Percentiles rank a stretch among this genome's conserved stretches.
phyloP scores from a whole-genome alignment of 1,284 basidiomycete genomes.

The Microbotryum silenes-acaulis region DNA sequence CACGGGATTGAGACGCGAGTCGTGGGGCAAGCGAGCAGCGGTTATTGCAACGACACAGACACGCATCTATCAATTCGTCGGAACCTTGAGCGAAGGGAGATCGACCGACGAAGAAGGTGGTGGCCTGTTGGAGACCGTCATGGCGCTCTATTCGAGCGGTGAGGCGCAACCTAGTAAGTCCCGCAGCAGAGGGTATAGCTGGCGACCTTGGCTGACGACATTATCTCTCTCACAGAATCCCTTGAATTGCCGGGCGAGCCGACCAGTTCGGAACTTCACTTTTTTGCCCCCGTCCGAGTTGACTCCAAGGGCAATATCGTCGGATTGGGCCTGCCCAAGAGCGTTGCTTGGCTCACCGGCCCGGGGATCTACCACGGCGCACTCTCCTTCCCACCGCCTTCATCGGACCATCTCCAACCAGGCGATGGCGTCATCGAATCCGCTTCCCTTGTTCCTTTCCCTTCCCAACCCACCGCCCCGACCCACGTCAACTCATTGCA shows the following conservation, averaged over 20 bases:
- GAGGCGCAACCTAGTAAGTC: slow-evolving; percentile 69
- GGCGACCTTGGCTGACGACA: neutral
- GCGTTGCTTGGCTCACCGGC: slow-evolving; percentile 86
- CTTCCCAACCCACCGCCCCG: slow-evolving; percentile 10
- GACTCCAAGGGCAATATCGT: slow-evolving; percentile 16
- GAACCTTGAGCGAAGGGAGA: slow-evolving; percentile 51
- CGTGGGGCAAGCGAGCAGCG: slow-evolving; percentile 48
- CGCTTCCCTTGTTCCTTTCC: slow-evolving; percentile 46
- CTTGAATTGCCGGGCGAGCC: slow-evolving; percentile 73
- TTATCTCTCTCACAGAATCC: slow-evolving; percentile 54
- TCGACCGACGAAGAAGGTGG: slow-evolving; percentile 58
- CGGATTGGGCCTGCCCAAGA: slow-evolving; percentile 45
- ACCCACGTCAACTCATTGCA: slow-evolving; percentile 37
- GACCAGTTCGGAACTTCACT: slow-evolving; percentile 65
- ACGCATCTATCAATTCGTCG: slow-evolving; percentile 85
- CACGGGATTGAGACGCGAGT: slow-evolving; percentile 72
- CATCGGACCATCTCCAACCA: slow-evolving; percentile 39
- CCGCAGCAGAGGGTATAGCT: slow-evolving; percentile 12
- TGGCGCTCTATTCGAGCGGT: slow-evolving; percentile 54
- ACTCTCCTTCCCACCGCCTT: slow-evolving; percentile 51
- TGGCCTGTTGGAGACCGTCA: slow-evolving; percentile 62
- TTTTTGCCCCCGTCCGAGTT: slow-evolving; percentile 54
- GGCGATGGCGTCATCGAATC: slow-evolving; percentile 69
- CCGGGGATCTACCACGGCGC: slow-evolving; percentile 68
- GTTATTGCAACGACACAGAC: slow-evolving; percentile 80